These are phyloP conservation scores for Salix udensis DNA, from an alignment of 345 rosid species.

Conservation along the genomic window DNA sequence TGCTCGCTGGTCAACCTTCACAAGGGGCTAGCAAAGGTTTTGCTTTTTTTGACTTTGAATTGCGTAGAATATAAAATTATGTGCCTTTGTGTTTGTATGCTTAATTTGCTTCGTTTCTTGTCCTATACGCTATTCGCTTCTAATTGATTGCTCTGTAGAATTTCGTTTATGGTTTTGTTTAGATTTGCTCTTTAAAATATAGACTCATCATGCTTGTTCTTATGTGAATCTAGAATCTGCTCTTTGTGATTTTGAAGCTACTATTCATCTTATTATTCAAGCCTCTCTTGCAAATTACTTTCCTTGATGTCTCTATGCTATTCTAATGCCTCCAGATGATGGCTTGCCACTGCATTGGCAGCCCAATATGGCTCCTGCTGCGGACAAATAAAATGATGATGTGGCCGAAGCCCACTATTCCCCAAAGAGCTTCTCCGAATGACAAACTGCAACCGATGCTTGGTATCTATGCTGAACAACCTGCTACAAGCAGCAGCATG, in stretches of 20 bases:
- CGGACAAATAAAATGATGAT: constrained; percentile 10
- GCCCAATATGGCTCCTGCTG: constrained; percentile 27
- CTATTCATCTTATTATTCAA: neutral
- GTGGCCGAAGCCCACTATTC: constrained; percentile 34
- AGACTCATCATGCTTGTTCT: neutral
- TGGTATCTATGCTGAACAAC: constrained; percentile 18
- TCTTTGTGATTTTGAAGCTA: neutral
- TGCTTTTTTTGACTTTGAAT: neutral
- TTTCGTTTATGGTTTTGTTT: neutral
- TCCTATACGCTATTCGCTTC: neutral
- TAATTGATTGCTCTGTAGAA: neutral
- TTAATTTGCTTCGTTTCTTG: neutral
- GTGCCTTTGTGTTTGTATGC: neutral
- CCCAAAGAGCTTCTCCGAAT: constrained; percentile 18
- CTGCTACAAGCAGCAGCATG: constrained; percentile 10
- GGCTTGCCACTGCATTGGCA: constrained; percentile 31
- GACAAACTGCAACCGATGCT: neutral
- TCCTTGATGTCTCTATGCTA: neutral
- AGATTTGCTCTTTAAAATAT: neutral
- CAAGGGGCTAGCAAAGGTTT: constrained; percentile 20
- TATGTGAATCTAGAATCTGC: neutral
- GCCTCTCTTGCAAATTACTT: neutral
- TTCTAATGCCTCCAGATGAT: constrained; percentile 27
- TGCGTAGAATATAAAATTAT: neutral
- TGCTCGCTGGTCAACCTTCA: neutral